Base-by-base conservation (phyloP, 1,284 basidiomycete species). In the Ceratobasidium sp. region DNA sequence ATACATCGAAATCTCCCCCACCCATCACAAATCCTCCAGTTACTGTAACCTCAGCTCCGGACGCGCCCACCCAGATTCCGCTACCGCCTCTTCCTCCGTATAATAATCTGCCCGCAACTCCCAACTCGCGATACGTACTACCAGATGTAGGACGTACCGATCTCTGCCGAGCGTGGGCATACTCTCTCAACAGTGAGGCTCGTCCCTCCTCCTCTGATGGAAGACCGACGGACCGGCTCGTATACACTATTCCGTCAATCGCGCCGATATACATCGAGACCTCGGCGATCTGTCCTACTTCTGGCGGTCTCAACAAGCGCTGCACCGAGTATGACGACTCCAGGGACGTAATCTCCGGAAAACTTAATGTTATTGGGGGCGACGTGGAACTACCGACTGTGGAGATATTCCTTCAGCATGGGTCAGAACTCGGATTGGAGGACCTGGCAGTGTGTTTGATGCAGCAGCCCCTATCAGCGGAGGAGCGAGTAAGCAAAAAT, bases 161-260 rank as follows among this genome's bases (percentile, higher is more conserved):
- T 20, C 35, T 68, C 8, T 68, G 66, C 35, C 66, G 37, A 31
- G n/a, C 51, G 8, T 68, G 66, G 66, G 66, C 66, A 26, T 68
- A 68, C 35, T 39, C 28, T 20, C 49, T 35, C 2, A 33, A 68
- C 23, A 68, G n/a, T 37, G 49, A 51, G 15, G 66, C 20, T 33
- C 31, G 37, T 3, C 49, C 66, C 17, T 15, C 35, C 0, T 1
- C 0, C 17, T 54, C 35, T 3, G 33, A 37, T 31, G 28, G 17
- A 3, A 10, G 2, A 11, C 49, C 66, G 2, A 39, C n/a, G 7
- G 49, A 68, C 23, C 17, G 26, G 1, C 31, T 68, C n/a, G 49
- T 39, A 6, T 68, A 68, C 47, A 68, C 47, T 23, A 42, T 68
- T 11, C 66, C 66, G 11, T 35, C 49, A 5, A 45, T 68, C 17